Evolutionary conservation across 768 basidiomycete genomes (phyloP), one percentile per base, ranked within the genome.

Genomic region (Kwoniella mangroviensis): DNA sequence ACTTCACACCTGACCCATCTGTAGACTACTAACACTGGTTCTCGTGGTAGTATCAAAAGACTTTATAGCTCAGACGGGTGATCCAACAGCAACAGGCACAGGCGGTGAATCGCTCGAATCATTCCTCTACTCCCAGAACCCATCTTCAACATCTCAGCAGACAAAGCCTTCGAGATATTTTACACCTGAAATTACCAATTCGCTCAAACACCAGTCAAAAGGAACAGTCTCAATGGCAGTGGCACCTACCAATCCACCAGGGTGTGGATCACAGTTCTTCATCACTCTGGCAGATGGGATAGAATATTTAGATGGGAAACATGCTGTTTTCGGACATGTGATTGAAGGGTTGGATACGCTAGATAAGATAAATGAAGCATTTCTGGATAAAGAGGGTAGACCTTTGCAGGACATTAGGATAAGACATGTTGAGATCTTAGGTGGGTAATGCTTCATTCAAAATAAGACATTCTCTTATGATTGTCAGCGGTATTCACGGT

Each of bases 221-320:
- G 97, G 97, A 21, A 98, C 94, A 0, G 91, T 99, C 17, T 98
- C 94, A 0, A 98, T 98, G 97, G 97, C 97, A 9, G 89, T 98
- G 11, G 92, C 96, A 2, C 94, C 94, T n/a, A 81, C 81, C 19
- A 62, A 72, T 21, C 77, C 79, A 17, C 73, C 78, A 12, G 91
- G 94, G 15, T 94, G 93, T 75, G 96, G 94, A 12, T 92, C 91
- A 75, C 97, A 98, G 78, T 99, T 98, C 86, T 99, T 98, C 84
- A 88, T 99, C 78, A 99, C 97, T 0, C 87, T 99, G 2, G 90
- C 86, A 12, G 91, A 95, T 75, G 89, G 89, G 69, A 92, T 97
- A 81, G 94, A 97, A 70, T 98, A 98, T 81, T 88, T 99, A 60
- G 96, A 99, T 75, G 93, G 94, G 55, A 90, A 89, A 78, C 93